Evolutionary conservation across 148 eudicot species (phyloP), one percentile per base, ranked within the genome.

Genomic region (Fagopyrum tataricum): DNA sequence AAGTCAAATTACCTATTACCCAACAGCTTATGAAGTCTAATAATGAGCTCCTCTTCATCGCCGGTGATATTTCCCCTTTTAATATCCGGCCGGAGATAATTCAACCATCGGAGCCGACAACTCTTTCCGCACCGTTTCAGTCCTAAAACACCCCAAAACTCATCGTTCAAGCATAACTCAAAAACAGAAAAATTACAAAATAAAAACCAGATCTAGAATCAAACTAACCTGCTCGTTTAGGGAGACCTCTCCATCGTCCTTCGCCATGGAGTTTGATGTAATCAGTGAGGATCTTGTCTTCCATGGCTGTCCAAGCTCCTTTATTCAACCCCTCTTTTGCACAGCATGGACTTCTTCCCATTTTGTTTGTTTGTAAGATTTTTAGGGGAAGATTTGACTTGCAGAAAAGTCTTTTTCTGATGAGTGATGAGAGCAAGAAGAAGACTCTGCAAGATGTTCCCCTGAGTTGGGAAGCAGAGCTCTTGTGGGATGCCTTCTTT

Each of bases 101-200:
- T 82, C 77, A 75, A 49, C 81, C 84, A 82, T 48, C 81, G 49
- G 8, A 81, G 70, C 47, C 85, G 70, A 56, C 74, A 82, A 52
- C 82, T 78, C 77, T 82, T 79, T n/a, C 83, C 81, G 17, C 81
- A 78, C 5, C 72, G 48, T 46, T 70, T 70, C 52, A 70, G 7
- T 6, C 72, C 72, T 70, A 5, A 7, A 69, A 14, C 7, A 7
- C 14, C 43, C 14, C 43, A 31, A 64, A 13, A 14, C 44, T 4
- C 69, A 4, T 64, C 69, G 20, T 37, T 64, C 20, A 14, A 14
- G 15, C 44, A 7, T 8, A 56, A 2, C 23, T 20, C 10, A 7
- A 24, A 3, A 24, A 17, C 5, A 24, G 10, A 24, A 1, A 21
- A 1, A 58, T 0, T 5, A 0, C 0, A 0, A 23, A 9, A 23